Evolutionary conservation across 2,329 filamentous ascomycete genomes (phyloP).

Genomic region (Trichocomaceae sp.): DNA sequence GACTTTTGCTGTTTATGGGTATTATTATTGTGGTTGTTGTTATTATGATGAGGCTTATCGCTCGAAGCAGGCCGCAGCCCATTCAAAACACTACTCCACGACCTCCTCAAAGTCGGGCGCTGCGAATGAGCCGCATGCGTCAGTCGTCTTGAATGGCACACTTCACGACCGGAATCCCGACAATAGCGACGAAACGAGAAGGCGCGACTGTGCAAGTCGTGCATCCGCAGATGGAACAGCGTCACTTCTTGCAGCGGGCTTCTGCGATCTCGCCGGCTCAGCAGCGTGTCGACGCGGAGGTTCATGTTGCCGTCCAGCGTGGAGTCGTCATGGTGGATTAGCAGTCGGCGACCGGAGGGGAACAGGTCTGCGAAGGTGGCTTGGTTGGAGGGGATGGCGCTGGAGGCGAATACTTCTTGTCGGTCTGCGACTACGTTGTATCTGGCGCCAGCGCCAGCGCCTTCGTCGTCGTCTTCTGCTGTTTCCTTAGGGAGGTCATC

Average conservation of each 20-base stretch:
- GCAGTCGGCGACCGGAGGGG: conserved; percentile 72
- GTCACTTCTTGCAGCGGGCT: conserved; percentile 52
- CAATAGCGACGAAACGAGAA: conserved; percentile 90
- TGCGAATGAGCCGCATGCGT: conserved; percentile 51
- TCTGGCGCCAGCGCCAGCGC: conserved; percentile 25
- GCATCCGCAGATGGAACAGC: conserved; percentile 92
- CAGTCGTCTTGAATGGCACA: conserved; percentile 75
- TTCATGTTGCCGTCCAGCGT: conserved; percentile 96
- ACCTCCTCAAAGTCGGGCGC: conserved; percentile 50
- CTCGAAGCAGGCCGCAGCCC: conserved; percentile 52
- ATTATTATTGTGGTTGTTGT: not conserved
- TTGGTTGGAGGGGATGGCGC: conserved; percentile 69
- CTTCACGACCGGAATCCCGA: conserved; percentile 84
- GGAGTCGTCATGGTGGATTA: conserved; percentile 83
- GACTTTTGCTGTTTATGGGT: conserved; percentile 10
- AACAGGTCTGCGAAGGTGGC: conserved; percentile 79
- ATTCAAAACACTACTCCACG: conserved; percentile 54
- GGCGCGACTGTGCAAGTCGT: conserved; percentile 76
- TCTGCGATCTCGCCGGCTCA: conserved; percentile 50
- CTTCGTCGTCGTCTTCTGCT: not conserved
- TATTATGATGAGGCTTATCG: conserved; percentile 18
- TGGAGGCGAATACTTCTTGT: conserved; percentile 56
- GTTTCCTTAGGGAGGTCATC: conserved; percentile 46
- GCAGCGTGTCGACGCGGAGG: conserved; percentile 74
- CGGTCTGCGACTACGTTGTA: conserved; percentile 45